These are phyloP conservation scores for Neofusicoccum sp. DNA, from an alignment of 2,329 filamentous ascomycete genomes.

Conservation along the genomic window DNA sequence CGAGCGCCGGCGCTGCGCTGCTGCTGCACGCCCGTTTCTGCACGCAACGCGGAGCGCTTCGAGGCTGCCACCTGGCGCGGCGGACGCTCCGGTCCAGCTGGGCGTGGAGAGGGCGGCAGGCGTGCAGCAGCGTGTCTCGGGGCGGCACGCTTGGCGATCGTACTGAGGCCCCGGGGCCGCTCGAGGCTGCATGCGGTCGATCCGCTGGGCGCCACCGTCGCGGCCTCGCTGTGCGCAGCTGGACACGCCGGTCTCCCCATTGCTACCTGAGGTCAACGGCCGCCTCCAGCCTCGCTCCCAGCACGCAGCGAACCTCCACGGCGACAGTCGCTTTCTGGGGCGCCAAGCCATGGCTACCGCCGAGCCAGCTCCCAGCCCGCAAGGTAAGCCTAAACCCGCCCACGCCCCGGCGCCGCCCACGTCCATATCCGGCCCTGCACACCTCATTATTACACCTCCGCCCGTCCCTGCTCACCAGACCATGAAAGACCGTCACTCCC, in stretches of 20 bases:
- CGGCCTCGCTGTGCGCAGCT: constrained; percentile 15
- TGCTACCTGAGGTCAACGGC: constrained; percentile 8
- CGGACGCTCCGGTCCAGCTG: neutral
- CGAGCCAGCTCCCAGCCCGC: constrained; percentile 46
- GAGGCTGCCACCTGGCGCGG: constrained; percentile 10
- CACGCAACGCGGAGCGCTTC: constrained; percentile 11
- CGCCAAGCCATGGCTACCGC: constrained; percentile 46
- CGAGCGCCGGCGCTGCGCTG: neutral
- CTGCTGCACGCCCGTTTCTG: neutral
- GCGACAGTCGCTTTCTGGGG: constrained; percentile 10
- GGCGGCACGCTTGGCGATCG: constrained; percentile 11
- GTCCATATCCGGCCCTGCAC: constrained; percentile 17
- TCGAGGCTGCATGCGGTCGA: constrained; percentile 19
- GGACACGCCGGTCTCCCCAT: constrained; percentile 9
- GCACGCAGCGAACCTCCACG: neutral
- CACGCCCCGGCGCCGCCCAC: constrained; percentile 11
- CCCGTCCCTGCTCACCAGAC: constrained; percentile 3
- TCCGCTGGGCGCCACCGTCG: constrained; percentile 17
- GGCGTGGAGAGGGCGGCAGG: neutral
- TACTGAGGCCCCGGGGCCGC: constrained; percentile 16
- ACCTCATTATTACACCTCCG: constrained; percentile 14
- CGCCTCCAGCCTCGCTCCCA: constrained; percentile 11
- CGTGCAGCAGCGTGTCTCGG: constrained; percentile 11
- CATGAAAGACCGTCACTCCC: constrained; percentile 66
- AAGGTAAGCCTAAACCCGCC: constrained; percentile 40